Evolutionary conservation across 2,329 filamentous ascomycete genomes (phyloP).

Genomic region (Paraconiothyrium brasiliense): DNA sequence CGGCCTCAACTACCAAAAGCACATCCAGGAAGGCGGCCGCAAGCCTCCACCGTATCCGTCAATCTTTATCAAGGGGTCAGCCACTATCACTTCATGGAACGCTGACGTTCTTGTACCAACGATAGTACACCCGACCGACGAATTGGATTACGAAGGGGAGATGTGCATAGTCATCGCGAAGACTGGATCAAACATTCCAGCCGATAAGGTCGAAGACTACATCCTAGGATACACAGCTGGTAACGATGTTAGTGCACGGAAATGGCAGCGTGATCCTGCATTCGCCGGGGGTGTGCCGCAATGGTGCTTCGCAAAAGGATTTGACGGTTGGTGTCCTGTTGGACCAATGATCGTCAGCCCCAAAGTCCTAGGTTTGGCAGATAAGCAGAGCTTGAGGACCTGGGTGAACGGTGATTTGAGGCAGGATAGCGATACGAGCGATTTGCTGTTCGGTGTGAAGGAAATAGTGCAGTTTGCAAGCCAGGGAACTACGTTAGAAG

Average conservation of each 20-base stretch:
- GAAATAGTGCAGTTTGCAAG: conserved; percentile 55
- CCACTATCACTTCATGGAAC: conserved; percentile 13
- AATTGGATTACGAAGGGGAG: conserved; percentile 27
- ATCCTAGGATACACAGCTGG: conserved; percentile 47
- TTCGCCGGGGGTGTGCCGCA: conserved; percentile 47
- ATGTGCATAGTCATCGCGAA: conserved; percentile 21
- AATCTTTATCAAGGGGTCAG: conserved; percentile 19
- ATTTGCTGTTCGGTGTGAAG: conserved; percentile 55
- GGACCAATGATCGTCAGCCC: conserved; percentile 57
- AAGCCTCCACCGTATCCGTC: conserved; percentile 21
- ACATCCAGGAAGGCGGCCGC: conserved; percentile 27
- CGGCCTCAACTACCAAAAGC: conserved; percentile 57
- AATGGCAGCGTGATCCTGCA: conserved; percentile 47
- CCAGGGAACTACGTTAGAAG: conserved; percentile 50
- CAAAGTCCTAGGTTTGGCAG: conserved; percentile 51
- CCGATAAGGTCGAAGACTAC: conserved; percentile 56
- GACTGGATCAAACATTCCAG: conserved; percentile 21
- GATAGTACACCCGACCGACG: conserved; percentile 1
- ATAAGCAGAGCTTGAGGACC: conserved; percentile 51
- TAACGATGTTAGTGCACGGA: conserved; percentile 26
- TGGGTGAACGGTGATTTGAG: conserved; percentile 56
- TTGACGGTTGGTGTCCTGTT: conserved; percentile 62
- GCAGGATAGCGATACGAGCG: conserved; percentile 49
- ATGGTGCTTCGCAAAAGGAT: conserved; percentile 62
- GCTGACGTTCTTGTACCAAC: not conserved